Base-by-base conservation (phyloP, 1,284 basidiomycete genomes). In the Ganoderma meredithae region DNA sequence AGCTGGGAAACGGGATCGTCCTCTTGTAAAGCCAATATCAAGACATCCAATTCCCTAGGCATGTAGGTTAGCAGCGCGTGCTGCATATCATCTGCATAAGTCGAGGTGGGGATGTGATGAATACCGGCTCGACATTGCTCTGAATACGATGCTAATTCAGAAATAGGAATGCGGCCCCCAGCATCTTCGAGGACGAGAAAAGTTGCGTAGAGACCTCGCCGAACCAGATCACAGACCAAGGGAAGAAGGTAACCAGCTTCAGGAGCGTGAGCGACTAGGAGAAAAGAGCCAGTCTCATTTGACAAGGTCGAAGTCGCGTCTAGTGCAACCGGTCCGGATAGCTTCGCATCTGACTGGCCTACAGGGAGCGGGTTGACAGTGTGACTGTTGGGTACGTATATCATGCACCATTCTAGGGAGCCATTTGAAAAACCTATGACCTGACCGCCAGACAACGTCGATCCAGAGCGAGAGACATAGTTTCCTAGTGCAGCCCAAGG, bases 401-500 rank as follows among this genome's bases (percentile, higher is more conserved):
- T 68, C 17, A 66, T 49, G 64, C 78, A 79, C 78, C 77, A 79
- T 9, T 63, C 40, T 19, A 40, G 65, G 55, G 62, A 44, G 15
- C 53, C 60, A n/a, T 66, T 65, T 36, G 66, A 67, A 39, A 59
- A 62, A 5, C 75, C 73, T 9, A 79, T 61, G 15, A 81, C 76
- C 9, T 82, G 71, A 8, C 81, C 83, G 2, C 82, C 80, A 10
- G 58, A 56, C 68, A 65, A 65, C 60, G 61, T 70, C 68, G 19
- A 79, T 75, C 25, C 47, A 25, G 63, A 56, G 12, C 64, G 63
- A 43, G 71, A 69, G 39, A 84, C 70, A 60, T 78, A 72, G 41
- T 75, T 62, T 25, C 86, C 86, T 8, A 90, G 74, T 4, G 73
- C 70, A 27, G 74, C 63, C 89, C 89, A 90, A 53, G 81, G 67